Base-by-base conservation (phyloP, 768 basidiomycete species). In the Epithele typhae region DNA sequence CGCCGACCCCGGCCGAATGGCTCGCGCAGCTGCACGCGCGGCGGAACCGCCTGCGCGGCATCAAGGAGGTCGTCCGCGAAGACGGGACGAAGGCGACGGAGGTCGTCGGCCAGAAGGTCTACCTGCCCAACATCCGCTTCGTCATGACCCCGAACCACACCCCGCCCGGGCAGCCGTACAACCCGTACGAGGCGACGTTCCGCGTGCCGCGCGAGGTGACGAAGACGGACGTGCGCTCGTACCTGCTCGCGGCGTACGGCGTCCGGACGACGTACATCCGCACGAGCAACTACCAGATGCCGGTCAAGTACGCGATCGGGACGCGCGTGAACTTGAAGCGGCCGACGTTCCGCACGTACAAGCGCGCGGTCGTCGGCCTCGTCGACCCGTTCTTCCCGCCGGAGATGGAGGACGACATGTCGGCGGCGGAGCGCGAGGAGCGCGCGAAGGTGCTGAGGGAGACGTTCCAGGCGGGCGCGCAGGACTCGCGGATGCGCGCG, bases 381-480 rank as follows among this genome's bases (percentile, higher is more conserved):
- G 80, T 85, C 21, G 84, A 94, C 53, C 93, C 93, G 1, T 97
- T 97, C 73, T 92, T 94, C 70, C 95, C 92, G 62, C 93, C 93
- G 0, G 78, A 77, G 44, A 79, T 84, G 37, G 49, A 82, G 50
- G 89, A 87, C 59, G 92, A 92, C 63, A 87, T 95, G 84, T 54
- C 69, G 11, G 61, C 57, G n/a, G 65, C 72, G 40, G 76, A 82
- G 51, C 72, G 78, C 49, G 64, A 68, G 56, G 68, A 72, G 53
- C 72, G 83, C 21, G 72, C 81, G 65, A 69, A 77, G 36, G 81
- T 75, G 75, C 57, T 92, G 37, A 81, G 89, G 58, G 68, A 78
- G 14, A 70, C 76, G 48, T 88, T 88, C 33, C 36, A 45, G 8
- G 46, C 48, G 4, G 63, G 42, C 25, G 40, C 36, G 39, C 17